Percentiles rank a stretch among this genome's conserved stretches.
Evolutionary conservation across 1,139 yeast species (phyloP).

Genomic region (Suhomyces taliae): DNA sequence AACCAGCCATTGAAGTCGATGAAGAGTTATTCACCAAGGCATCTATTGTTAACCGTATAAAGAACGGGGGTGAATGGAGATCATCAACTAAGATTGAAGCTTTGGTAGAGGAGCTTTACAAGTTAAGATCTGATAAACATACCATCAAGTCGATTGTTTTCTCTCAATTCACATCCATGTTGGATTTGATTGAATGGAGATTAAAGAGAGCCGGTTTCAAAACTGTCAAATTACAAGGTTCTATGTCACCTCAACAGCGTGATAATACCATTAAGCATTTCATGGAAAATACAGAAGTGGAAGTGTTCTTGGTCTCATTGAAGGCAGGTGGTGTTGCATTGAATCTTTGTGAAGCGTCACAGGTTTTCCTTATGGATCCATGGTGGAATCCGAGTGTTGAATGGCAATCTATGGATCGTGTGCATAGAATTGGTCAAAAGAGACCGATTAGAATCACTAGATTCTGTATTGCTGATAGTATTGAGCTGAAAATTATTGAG

Average conservation of each 20-base stretch:
- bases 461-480: conserved; percentile 92
- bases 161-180: conserved; percentile 95
- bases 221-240: conserved; percentile 91
- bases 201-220: conserved; percentile 89
- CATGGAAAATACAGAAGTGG: conserved; percentile 89
- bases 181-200: conserved; percentile 94
- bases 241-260: conserved; percentile 94
- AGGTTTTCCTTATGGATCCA: conserved; percentile 91
- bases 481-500: conserved; percentile 93
- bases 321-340: conserved; percentile 99
- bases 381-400: conserved; percentile 99
- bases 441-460: conserved; percentile 93
- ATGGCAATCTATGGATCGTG: conserved; percentile 98
- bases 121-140: conserved; percentile 77
- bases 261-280: conserved; percentile 87
- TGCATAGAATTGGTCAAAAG: conserved; percentile 94
- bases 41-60: conserved; percentile 85
- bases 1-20: conserved; percentile 81
- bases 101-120: conserved; percentile 86
- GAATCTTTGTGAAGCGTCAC: conserved; percentile 94
- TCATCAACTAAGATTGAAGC: conserved; percentile 97
- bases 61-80: conserved; percentile 79
- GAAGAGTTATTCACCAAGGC: conserved; percentile 65
- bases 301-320: conserved; percentile 87
- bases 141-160: conserved; percentile 95